Base-by-base conservation (phyloP, 2,329 filamentous ascomycete genomes). In the Aureobasidium sp. region DNA sequence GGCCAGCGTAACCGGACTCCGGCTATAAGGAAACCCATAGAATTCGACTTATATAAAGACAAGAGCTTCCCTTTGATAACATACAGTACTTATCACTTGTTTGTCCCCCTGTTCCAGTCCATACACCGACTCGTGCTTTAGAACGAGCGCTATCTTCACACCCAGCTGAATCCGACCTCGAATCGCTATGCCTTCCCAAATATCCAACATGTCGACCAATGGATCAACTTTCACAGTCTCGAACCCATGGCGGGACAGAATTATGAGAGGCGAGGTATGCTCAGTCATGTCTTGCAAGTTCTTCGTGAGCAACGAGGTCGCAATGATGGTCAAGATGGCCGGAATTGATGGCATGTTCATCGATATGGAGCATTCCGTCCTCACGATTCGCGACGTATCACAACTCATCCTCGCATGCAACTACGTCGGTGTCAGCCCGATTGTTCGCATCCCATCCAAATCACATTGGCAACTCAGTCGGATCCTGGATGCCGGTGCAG, bases 281-380 rank as follows among this genome's bases (percentile, higher is more conserved):
- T 59, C 55, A 29, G 55, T 59, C 40, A 59, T 59, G 55, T 59
- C 55, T 9, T 59, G 60, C 67, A 79, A 80, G 61, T 73, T 78
- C 61, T 72, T 78, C 25, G 72, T 72, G 36, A 76, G 75, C 33
- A 74, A 76, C 55, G 78, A 80, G 61, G 72, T 79, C 23, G 74
- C 75, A n/a, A 78, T 78, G 72, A 77, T 81, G 71, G 73, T 72
- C 62, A 80, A 79, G 65, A 80, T 75, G 60, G 79, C 81, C 15
- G 80, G 80, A 10, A 76, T 80, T 59, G 75, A 82, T 56, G 79
- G 76, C 47, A 73, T 82, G 45, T 76, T 83, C 65, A 78, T 84
- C 65, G 80, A 84, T 62, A 80, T 83, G 78, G 81, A 84, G 67
- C 81, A 83, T 67, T 80, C 78, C 3, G 70, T 77, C 2, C 72